These are phyloP conservation scores for Phytophthora chlamydospora DNA, from an alignment of 352 stramenopile species.

Conservation along the genomic window DNA sequence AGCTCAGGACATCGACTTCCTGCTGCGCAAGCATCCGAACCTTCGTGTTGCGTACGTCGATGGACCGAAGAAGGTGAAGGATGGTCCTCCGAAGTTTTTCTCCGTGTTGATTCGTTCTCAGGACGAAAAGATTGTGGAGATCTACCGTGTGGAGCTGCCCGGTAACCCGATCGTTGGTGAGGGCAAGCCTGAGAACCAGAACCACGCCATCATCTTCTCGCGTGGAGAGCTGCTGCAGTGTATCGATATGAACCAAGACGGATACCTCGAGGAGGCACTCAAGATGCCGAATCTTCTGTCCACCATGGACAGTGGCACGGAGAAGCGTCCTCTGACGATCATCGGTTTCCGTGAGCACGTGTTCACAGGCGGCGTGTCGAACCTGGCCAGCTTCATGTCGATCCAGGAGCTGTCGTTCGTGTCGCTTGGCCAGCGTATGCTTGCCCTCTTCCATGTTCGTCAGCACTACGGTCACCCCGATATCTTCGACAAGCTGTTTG, in stretches of 20 bases:
- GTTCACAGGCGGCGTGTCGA: conserved; percentile 85
- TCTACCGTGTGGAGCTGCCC: conserved; percentile 80
- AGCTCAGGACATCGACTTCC: conserved; percentile 76
- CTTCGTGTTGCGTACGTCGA: conserved; percentile 82
- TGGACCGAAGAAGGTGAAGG: conserved; percentile 86
- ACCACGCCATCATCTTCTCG: conserved; percentile 86
- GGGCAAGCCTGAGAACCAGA: conserved; percentile 89
- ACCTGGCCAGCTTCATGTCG: conserved; percentile 87
- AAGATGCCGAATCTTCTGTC: conserved; percentile 87
- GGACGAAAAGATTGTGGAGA: conserved; percentile 75
- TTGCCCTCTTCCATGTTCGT: conserved; percentile 75
- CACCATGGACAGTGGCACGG: conserved; percentile 72
- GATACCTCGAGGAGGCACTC: conserved; percentile 76
- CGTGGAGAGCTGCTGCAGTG: conserved; percentile 82
- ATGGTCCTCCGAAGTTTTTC: conserved; percentile 82
- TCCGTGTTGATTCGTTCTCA: conserved; percentile 76
- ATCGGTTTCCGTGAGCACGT: conserved; percentile 89
- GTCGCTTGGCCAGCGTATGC: conserved; percentile 82
- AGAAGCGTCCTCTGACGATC: conserved; percentile 80
- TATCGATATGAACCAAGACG: conserved; percentile 92
- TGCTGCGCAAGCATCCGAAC: conserved; percentile 75
- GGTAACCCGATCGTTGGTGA: conserved; percentile 83
- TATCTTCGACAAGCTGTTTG: conserved; percentile 90
- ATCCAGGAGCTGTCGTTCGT: conserved; percentile 89
- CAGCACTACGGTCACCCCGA: conserved; percentile 89